Conservation (phyloP, 2,329 filamentous ascomycete genomes). For the Cercospora zeina region DNA sequence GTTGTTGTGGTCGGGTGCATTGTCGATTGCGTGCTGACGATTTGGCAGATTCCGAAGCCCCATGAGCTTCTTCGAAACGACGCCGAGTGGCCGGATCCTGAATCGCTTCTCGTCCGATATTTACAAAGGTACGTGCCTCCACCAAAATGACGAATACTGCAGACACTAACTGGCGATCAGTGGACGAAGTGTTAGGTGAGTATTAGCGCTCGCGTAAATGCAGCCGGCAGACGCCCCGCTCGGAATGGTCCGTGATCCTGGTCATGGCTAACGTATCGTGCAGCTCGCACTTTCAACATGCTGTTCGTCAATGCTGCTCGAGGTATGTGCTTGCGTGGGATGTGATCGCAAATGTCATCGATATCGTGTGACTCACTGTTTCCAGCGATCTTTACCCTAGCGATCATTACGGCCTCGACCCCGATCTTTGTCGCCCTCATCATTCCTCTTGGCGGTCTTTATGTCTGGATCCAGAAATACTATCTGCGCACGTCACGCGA, state of each 20-base stretch:
- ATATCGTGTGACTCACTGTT: conserved; percentile 18
- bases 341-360: conserved; percentile 6
- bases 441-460: conserved; percentile 75
- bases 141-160: conserved; percentile 3
- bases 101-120: conserved; percentile 81
- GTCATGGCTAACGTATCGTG: conserved; percentile 14
- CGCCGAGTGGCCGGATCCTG: conserved; percentile 90
- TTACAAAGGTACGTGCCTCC: conserved; percentile 22
- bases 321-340: conserved; percentile 43
- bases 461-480: conserved; percentile 93
- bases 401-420: conserved; percentile 77
- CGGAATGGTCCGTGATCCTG: conserved; percentile 5
- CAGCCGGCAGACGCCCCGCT: conserved; percentile 23
- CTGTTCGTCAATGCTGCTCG: conserved; percentile 54
- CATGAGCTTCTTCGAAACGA: conserved; percentile 99
- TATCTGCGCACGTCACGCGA: conserved; percentile 95
- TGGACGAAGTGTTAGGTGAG: conserved; percentile 64
- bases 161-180: conserved; percentile 37
- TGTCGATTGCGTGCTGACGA: conserved; percentile 13
- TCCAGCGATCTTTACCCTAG: conserved; percentile 71
- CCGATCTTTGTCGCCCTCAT: conserved; percentile 80
- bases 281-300: conserved; percentile 88
- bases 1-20: neutral
- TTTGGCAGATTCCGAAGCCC: conserved; percentile 72
- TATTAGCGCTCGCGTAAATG: conserved; percentile 67